These are phyloP conservation scores for Betula pendula DNA, from an alignment of 306 rosid genomes.

Conservation along the genomic window DNA sequence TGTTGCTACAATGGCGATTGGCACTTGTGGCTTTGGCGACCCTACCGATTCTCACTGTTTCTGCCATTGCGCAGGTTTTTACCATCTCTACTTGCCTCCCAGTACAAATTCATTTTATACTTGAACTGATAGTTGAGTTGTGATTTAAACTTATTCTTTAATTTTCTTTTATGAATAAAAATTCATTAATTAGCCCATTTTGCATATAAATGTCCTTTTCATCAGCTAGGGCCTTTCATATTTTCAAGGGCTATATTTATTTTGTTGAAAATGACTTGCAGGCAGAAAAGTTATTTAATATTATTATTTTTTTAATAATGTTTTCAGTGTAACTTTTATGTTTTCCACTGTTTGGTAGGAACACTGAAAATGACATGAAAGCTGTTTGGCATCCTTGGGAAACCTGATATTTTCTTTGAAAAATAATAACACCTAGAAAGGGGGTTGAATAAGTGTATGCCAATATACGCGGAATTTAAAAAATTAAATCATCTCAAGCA, in stretches of 20 bases:
- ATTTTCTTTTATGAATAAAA: not conserved
- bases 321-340: not conserved
- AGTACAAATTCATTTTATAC: not conserved
- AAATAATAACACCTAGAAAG: too few species aligned
- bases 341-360: not conserved
- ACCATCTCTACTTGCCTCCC: conserved; percentile 29
- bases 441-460: too few species aligned
- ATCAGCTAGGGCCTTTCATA: not conserved
- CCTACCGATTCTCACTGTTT: conserved; percentile 81
- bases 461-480: too few species aligned
- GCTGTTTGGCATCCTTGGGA: not conserved
- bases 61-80: conserved; percentile 96
- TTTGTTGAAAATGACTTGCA: not conserved
- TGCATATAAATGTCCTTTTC: not conserved
- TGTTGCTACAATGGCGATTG: conserved; percentile 83
- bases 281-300: not conserved
- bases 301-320: not conserved
- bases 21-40: conserved; percentile 99
- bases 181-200: not conserved
- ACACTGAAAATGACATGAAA: not conserved
- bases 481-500: too few species aligned
- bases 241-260: not conserved
- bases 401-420: not conserved
- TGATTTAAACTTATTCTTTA: conserved; percentile 1
- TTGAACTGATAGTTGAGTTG: conserved; percentile 23